Evolutionary conservation across 768 basidiomycete genomes (phyloP), one percentile per base, ranked within the genome.

Genomic region (Podaxis mareebaensis): DNA sequence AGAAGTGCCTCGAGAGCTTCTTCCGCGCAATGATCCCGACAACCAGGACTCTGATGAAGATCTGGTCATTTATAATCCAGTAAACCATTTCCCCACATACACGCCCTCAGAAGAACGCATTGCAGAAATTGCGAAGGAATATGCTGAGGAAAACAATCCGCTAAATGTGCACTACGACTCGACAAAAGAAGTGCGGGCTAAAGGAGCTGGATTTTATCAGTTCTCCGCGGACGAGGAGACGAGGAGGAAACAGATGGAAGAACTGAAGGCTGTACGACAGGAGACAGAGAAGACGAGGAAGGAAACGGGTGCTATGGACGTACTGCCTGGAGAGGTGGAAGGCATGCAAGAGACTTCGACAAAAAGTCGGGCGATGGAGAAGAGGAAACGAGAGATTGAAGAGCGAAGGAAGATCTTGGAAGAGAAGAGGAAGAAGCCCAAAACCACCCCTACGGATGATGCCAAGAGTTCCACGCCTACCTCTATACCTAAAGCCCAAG

Each of bases 201-300:
- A 89, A 73, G 97, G 92, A 49, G 96, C 96, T 1, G 95, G 86
- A 0, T 93, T 91, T 76, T 97, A 96, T 74, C 91, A 93, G 72
- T 96, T 99, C 75, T 93, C 93, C 12, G 83, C 73, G 2, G 94
- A 97, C 68, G 93, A 95, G 69, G 91, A 92, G 66, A 85, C 84
- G 30, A 81, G 97, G 48, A 78, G 77, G 66, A 77, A 79, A 55
- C 89, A 98, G 73, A 92, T 96, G 93, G 92, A 92, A 61, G 91
- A 91, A 60, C 77, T 99, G 12, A 85, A 82, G 63, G 72, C 77
- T 3, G 82, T 81, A 2, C 80, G 93, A 48, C 81, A 84, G 52
- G 92, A 95, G 72, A 96, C 95, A 0, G 85, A 85, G 70, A 77
- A 78, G 64, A 79, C 77, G 28, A 78, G 89, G 67, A 79, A 83